phyloP scores from a whole-genome alignment of 2,329 filamentous ascomycete genomes.

The Fusarium bulbicola region DNA sequence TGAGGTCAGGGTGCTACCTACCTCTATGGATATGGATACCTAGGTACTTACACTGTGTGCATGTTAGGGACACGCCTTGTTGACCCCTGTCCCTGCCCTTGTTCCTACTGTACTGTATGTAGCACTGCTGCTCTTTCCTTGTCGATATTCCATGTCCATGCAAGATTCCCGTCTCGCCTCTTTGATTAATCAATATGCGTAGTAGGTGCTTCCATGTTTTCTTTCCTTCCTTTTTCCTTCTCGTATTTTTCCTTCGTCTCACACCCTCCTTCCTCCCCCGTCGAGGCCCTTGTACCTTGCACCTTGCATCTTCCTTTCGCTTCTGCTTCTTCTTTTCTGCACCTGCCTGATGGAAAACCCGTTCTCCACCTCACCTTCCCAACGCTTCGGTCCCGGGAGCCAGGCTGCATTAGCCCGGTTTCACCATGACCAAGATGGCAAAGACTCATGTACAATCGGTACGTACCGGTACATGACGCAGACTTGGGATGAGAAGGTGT shows the following conservation, averaged over 20 bases:
- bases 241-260: background rate
- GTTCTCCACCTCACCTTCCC: constrained; percentile 32
- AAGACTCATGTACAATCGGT: background rate
- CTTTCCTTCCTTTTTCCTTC: constrained; percentile 5
- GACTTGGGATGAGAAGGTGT: constrained; percentile 4
- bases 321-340: background rate
- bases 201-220: background rate
- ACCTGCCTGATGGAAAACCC: background rate
- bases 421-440: constrained; percentile 17
- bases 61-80: constrained; percentile 7
- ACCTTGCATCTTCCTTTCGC: background rate
- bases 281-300: background rate
- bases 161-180: constrained; percentile 34
- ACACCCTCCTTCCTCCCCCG: background rate
- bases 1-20: background rate
- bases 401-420: constrained; percentile 40
- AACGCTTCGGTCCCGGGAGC: constrained; percentile 41
- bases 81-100: background rate
- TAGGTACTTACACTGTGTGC: background rate
- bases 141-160: constrained; percentile 25
- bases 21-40: background rate
- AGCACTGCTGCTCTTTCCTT: constrained; percentile 1
- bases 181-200: constrained; percentile 8
- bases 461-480: constrained; percentile 23
- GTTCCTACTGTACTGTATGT: too few species aligned